phyloP scores from a whole-genome alignment of 306 rosid genomes.

The Glycyrrhiza uralensis region DNA sequence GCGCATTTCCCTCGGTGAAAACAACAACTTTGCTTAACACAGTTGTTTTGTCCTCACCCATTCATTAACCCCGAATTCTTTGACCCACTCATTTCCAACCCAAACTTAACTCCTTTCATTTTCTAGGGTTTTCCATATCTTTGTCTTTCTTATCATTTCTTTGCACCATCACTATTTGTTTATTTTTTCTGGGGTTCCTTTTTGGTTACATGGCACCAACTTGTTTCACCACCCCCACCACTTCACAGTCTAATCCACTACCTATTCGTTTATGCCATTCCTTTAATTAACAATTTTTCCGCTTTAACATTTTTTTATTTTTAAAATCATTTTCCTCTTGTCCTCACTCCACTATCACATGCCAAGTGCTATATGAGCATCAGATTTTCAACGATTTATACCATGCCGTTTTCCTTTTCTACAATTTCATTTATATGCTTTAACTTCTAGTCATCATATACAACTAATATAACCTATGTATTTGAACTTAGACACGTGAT shows the following conservation, averaged over 20 bases:
- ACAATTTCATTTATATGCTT: neutral
- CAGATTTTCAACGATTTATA: conserved; percentile 23
- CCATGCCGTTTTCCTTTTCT: conserved; percentile 13
- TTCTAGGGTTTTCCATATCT: conserved; percentile 34
- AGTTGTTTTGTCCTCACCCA: conserved; percentile 49
- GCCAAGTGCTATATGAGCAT: conserved; percentile 29
- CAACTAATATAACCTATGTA: neutral
- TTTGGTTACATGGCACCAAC: conserved; percentile 30
- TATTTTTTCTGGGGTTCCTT: neutral
- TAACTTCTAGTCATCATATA: neutral
- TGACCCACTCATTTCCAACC: conserved; percentile 46
- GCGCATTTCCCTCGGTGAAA: conserved; percentile 48
- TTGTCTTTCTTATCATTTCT: conserved; percentile 19
- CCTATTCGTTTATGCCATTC: conserved; percentile 27
- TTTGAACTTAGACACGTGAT: conserved; percentile 4
- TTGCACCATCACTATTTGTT: conserved; percentile 15
- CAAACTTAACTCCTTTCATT: conserved; percentile 31
- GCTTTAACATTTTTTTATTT: neutral
- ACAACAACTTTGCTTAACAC: conserved; percentile 44
- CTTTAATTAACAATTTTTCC: too few relatives aligned
- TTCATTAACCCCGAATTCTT: conserved; percentile 41
- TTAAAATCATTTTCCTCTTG: neutral
- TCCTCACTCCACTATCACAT: conserved; percentile 18
- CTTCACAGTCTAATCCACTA: conserved; percentile 46
- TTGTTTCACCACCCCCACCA: conserved; percentile 41